These are phyloP conservation scores for Acanthamoeba healyi DNA, from an alignment of 208 protist genomes.

Conservation along the genomic window DNA sequence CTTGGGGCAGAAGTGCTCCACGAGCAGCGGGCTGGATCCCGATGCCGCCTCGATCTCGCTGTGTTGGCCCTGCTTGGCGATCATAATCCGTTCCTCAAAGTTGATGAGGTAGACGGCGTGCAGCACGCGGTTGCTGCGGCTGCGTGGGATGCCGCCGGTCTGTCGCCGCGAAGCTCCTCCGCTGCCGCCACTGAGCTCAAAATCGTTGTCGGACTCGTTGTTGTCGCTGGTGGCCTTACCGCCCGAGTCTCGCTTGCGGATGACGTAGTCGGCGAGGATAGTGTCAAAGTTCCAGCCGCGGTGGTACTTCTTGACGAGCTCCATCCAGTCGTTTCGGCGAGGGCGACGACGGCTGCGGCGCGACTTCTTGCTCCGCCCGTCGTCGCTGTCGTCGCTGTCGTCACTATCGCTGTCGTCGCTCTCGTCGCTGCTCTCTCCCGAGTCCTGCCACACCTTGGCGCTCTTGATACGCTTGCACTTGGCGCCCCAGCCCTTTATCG, in stretches of 20 bases:
- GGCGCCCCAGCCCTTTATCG: constrained; percentile 21
- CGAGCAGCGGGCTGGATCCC: not conserved
- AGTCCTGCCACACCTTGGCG: not conserved
- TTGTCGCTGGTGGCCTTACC: not conserved
- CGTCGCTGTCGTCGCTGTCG: not conserved
- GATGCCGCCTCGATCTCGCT: not conserved
- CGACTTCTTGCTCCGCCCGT: not conserved
- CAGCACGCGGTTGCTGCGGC: not conserved
- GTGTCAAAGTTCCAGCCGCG: constrained; percentile 6
- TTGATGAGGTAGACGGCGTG: constrained; percentile 33
- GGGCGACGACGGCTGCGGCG: not conserved
- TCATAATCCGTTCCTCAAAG: constrained; percentile 12
- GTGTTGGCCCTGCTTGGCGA: constrained; percentile 30
- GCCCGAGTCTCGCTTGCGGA: not conserved
- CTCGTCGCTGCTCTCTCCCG: not conserved
- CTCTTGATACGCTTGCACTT: constrained; percentile 40
- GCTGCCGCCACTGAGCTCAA: not conserved
- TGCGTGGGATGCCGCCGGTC: not conserved
- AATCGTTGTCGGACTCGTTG: not conserved
- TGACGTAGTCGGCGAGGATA: constrained; percentile 12
- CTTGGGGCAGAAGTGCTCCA: constrained; percentile 29
- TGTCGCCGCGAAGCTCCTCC: not conserved
- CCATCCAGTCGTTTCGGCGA: not conserved
- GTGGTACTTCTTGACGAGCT: not conserved
- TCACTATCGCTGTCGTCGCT: not conserved